phyloP scores from a whole-genome alignment of 2,329 filamentous ascomycete genomes.

The Arthrinium phaeospermum region DNA sequence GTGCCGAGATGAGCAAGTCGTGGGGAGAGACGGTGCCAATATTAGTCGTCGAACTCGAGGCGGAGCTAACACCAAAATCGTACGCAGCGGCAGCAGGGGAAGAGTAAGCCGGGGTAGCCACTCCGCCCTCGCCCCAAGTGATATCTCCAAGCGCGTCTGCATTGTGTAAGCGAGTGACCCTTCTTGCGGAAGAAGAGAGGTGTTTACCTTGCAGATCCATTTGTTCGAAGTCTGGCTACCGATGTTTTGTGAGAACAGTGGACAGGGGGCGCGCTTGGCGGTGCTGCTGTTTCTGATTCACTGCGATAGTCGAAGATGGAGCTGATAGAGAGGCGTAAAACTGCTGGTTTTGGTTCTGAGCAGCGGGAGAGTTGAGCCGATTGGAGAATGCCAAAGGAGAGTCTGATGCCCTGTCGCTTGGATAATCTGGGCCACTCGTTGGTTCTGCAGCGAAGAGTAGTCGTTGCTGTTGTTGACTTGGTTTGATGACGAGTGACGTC shows the following conservation, averaged over 20 bases:
- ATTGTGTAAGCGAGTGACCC: constrained; percentile 38
- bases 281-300: constrained; percentile 57
- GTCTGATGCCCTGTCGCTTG: constrained; percentile 61
- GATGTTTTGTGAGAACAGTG: constrained; percentile 69
- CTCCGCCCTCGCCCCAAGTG: constrained; percentile 58
- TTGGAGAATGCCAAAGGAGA: constrained; percentile 60
- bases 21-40: constrained; percentile 82
- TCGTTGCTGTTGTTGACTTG: constrained; percentile 28
- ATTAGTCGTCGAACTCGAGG: constrained; percentile 57
- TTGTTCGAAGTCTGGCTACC: constrained; percentile 52
- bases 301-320: constrained; percentile 62
- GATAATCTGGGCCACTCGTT: constrained; percentile 64
- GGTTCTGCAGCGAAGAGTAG: constrained; percentile 59
- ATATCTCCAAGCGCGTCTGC: constrained; percentile 62
- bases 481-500: constrained; percentile 51
- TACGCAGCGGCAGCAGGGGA: constrained; percentile 59
- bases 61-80: constrained; percentile 53
- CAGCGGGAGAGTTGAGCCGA: constrained; percentile 58
- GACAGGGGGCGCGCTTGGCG: constrained; percentile 68
- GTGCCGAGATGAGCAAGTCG: constrained; percentile 79
- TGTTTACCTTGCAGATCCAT: constrained; percentile 65
- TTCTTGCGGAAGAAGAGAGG: background rate
- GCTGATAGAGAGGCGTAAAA: constrained; percentile 71
- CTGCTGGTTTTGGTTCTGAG: constrained; percentile 53
- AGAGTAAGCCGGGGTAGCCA: constrained; percentile 55